Evolutionary conservation across 225 moss, liverwort and hornwort genomes (phyloP).

Genomic region (Lunularia cruciata): DNA sequence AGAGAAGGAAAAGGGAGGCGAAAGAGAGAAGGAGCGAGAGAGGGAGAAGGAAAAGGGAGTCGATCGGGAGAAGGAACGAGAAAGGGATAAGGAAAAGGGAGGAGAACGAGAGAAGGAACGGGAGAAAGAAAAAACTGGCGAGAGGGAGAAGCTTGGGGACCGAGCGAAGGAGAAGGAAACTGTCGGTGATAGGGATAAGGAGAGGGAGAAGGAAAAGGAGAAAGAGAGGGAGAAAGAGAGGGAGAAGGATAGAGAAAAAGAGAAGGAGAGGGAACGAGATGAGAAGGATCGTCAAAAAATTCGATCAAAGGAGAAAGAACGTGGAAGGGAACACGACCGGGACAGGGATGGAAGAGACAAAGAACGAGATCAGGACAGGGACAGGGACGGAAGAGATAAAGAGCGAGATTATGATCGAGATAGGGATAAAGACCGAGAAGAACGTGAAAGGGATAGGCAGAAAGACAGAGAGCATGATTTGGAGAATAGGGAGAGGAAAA

Average conservation of each 20-base stretch:
- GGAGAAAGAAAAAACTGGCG: constrained; percentile 45
- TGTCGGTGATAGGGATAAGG: constrained; percentile 52
- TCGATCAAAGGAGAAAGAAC: constrained; percentile 33
- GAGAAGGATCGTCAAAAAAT: constrained; percentile 36
- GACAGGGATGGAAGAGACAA: constrained; percentile 50
- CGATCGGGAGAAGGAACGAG: constrained; percentile 38
- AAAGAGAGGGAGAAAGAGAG: constrained; percentile 42
- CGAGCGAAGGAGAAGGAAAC: constrained; percentile 38
- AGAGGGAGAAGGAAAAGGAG: constrained; percentile 37
- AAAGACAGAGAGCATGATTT: constrained; percentile 56
- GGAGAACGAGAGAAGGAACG: constrained; percentile 50
- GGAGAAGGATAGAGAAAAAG: constrained; percentile 33
- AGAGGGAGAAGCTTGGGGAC: constrained; percentile 40
- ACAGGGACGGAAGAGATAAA: constrained; percentile 42
- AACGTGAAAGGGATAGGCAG: constrained; percentile 52
- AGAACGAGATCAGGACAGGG: constrained; percentile 36
- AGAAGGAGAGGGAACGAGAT: constrained; percentile 43
- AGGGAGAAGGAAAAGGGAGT: constrained; percentile 51
- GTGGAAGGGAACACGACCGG: constrained; percentile 39
- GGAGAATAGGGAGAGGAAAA: constrained; percentile 47
- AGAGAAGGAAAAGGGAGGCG: constrained; percentile 32
- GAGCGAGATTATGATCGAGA: constrained; percentile 56
- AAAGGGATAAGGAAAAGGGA: constrained; percentile 42
- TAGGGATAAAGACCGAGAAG: constrained; percentile 52
- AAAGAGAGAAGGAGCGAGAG: constrained; percentile 37